Evolutionary conservation across 257 asterid species (phyloP), one percentile per base, ranked within the genome.

Genomic region (Eucommia ulmoides): DNA sequence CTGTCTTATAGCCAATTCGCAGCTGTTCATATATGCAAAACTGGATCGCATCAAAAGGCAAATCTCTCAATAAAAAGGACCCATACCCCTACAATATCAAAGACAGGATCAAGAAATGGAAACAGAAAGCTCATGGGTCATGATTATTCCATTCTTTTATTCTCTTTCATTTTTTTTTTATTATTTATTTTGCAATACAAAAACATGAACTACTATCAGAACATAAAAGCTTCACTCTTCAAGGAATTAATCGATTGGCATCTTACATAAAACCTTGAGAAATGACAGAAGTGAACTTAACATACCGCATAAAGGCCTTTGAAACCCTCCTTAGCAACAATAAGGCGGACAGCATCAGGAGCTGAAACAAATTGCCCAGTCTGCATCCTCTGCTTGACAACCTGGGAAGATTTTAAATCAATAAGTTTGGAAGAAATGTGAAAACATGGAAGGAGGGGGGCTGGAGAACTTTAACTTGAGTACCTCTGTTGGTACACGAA

Each of bases 401-500:
- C 92, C 86, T 81, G 66, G 11, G 22, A 12, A 35, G 33, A 51
- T 45, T 54, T 38, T 25, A 42, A 45, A 62, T 10, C 55, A 54
- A 26, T 22, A 59, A 54, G 25, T 20, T 7, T 14, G 19, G 53
- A 56, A 20, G 35, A 45, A 38, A 52, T 41, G n/a, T 33, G 21
- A 45, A 55, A 55, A 41, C 25, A 8, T 41, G 17, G 24, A 12
- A 25, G 48, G 7, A 8, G 41, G 12, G 6, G 12, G 38, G 12
- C 12, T 29, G 7, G 7, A 52, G 19, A 4, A 52, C 44, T 55
- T 8, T 25, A 45, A 49, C 23, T 48, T 45, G 45, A 62, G 41
- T 52, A 64, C 92, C 81, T 81, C 92, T 0, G 92, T 81, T 51
- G 92, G 92, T 33, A 81, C 92, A 48, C 92, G 79, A 62, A 78